These are phyloP conservation scores for Vitis cinerea DNA, from an alignment of 164 flowering plant genomes.

Conservation along the genomic window DNA sequence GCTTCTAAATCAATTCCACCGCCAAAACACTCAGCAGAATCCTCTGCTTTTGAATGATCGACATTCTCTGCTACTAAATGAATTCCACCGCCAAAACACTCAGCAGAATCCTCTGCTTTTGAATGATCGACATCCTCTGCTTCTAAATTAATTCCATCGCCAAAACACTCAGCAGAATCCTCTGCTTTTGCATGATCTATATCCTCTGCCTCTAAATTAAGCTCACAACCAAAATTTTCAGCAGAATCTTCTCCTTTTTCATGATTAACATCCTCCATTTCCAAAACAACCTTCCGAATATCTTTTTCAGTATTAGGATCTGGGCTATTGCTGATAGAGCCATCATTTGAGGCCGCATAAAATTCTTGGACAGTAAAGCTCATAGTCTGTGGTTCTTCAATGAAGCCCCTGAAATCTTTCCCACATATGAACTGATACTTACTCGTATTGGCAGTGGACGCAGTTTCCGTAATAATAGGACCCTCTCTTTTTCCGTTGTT, in stretches of 20 bases:
- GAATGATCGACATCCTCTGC: neutral
- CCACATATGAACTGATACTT: slow-evolving; percentile 31
- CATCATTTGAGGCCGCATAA: slow-evolving; percentile 22
- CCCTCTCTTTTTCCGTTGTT: slow-evolving; percentile 18
- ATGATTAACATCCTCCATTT: neutral
- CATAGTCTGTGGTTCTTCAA: slow-evolving; percentile 28
- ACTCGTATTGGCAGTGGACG: slow-evolving; percentile 11
- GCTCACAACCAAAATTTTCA: too few species aligned
- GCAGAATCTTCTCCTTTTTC: neutral
- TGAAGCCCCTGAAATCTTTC: slow-evolving; percentile 29
- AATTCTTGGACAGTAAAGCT: slow-evolving; percentile 33
- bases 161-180: slow-evolving; percentile 5
- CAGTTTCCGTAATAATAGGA: slow-evolving; percentile 21
- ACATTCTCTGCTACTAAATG: too few species aligned
- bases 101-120: neutral
- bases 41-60: slow-evolving; percentile 14
- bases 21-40: neutral
- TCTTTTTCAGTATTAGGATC: neutral
- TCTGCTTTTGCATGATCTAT: slow-evolving; percentile 9
- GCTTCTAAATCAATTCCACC: slow-evolving; percentile 2
- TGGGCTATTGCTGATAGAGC: neutral
- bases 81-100: too few species aligned
- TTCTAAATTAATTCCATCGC: slow-evolving; percentile 1
- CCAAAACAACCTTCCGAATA: neutral
- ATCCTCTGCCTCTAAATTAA: too few species aligned